Conservation (phyloP, 805 yeast species). For the Lachancea quebecensis region DNA sequence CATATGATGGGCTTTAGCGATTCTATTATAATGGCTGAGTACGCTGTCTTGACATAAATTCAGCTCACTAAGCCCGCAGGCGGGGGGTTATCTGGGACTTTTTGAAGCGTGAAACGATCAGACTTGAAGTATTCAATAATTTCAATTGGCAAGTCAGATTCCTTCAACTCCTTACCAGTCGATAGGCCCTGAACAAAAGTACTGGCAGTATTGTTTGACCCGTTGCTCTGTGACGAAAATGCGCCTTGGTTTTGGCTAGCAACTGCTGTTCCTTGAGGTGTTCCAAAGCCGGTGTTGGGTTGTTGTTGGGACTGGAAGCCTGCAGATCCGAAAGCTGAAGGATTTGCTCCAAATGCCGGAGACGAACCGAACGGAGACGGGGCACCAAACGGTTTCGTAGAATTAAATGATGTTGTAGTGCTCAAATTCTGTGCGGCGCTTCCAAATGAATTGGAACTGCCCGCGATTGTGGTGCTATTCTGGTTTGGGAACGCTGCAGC, state of each 20-base stretch:
- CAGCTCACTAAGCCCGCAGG: slow-evolving; percentile 38
- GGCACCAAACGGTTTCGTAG: not conserved
- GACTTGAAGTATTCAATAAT: slow-evolving; percentile 44
- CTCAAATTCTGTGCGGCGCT: not conserved
- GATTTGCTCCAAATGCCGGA: not conserved
- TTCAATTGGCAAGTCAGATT: slow-evolving; percentile 38
- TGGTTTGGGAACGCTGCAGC: not conserved
- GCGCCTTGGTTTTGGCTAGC: not conserved
- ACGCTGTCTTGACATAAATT: not conserved
- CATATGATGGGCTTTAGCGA: too few relatives aligned
- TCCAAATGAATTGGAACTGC: not conserved
- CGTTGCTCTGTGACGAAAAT: not conserved
- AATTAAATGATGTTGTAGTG: not conserved
- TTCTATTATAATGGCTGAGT: too few relatives aligned
- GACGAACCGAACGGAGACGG: not conserved
- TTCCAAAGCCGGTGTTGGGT: not conserved
- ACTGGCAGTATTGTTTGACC: not conserved
- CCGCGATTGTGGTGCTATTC: too few relatives aligned
- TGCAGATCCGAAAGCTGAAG: not conserved
- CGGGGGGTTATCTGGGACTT: slow-evolving; percentile 68
- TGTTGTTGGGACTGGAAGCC: not conserved
- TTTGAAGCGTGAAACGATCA: slow-evolving; percentile 46
- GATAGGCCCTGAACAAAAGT: slow-evolving; percentile 29
- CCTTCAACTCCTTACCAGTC: slow-evolving; percentile 23
- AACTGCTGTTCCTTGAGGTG: not conserved